These are phyloP conservation scores for Terfezia claveryi DNA, from an alignment of 495 filamentous ascomycete genomes.

Conservation along the genomic window DNA sequence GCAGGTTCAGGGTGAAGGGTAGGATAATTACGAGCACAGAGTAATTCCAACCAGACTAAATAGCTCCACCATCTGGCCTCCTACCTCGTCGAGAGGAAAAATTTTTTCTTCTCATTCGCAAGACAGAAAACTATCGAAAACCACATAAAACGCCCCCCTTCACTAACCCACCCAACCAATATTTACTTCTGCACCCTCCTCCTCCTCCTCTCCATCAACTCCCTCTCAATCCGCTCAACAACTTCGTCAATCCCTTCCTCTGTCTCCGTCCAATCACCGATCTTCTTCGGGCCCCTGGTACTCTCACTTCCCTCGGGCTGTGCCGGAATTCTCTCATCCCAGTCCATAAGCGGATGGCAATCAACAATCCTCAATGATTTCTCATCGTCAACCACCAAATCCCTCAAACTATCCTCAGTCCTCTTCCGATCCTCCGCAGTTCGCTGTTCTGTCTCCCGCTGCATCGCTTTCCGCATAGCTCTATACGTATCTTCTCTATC, in stretches of 20 bases:
- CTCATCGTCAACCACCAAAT: not conserved
- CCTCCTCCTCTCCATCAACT: not conserved
- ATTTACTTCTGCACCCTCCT: too few relatives aligned
- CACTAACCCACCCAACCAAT: too few relatives aligned
- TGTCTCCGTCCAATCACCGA: not conserved
- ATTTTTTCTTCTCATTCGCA: too few relatives aligned
- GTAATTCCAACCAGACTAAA: too few relatives aligned
- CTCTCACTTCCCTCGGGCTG: not conserved
- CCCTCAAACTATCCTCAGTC: not conserved
- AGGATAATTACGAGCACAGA: too few relatives aligned
- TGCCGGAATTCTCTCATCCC: not conserved
- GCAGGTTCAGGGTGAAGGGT: too few relatives aligned
- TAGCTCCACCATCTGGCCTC: too few relatives aligned
- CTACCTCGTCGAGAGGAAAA: too few relatives aligned
- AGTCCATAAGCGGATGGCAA: not conserved
- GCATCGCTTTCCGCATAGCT: not conserved
- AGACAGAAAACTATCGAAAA: too few relatives aligned
- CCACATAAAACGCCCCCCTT: too few relatives aligned
- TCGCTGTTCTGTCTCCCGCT: not conserved
- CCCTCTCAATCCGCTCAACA: not conserved
- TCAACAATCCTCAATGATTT: not conserved
- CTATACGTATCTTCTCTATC: not conserved
- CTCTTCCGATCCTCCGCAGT: not conserved
- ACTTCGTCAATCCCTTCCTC: not conserved
- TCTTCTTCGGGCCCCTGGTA: not conserved